Conservation (phyloP, 768 basidiomycete species). For the Termitomyces eurrhizus region DNA sequence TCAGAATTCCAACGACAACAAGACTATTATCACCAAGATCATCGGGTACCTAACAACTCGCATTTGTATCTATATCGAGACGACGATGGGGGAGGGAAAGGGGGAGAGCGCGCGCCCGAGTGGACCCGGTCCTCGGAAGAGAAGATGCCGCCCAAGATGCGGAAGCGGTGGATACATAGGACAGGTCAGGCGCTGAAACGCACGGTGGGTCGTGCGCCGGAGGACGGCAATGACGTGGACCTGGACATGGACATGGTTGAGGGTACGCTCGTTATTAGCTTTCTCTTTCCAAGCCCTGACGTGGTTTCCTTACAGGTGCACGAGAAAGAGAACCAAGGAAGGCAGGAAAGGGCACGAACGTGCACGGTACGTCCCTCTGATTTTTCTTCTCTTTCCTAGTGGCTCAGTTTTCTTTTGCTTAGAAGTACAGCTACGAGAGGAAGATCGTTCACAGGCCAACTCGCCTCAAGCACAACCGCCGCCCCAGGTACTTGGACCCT, state of each 20-base stretch:
- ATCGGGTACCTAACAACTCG: too few relatives aligned
- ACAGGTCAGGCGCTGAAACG: slow-evolving; percentile 22
- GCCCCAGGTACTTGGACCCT: too few relatives aligned
- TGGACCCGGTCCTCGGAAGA: slow-evolving; percentile 19
- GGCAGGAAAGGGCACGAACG: too few relatives aligned
- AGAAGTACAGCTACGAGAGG: too few relatives aligned
- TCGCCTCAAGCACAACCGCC: too few relatives aligned
- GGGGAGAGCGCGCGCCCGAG: background rate
- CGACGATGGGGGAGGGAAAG: too few relatives aligned
- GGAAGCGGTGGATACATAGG: slow-evolving; percentile 44
- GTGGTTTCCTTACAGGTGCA: background rate
- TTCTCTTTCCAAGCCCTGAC: background rate
- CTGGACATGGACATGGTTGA: too few relatives aligned
- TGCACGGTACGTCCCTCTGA: background rate
- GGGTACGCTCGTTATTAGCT: background rate
- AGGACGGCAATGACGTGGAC: background rate
- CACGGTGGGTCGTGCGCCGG: background rate
- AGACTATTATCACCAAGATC: too few relatives aligned
- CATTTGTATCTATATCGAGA: too few relatives aligned
- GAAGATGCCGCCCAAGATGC: slow-evolving; percentile 60
- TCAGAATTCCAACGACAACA: too few relatives aligned
- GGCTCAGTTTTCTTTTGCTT: too few relatives aligned
- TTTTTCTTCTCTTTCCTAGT: background rate
- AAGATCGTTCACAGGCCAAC: too few relatives aligned
- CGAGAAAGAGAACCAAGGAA: background rate